phyloP scores from a whole-genome alignment of 192 early-diverging fungal species.

The Backusella westeae region DNA sequence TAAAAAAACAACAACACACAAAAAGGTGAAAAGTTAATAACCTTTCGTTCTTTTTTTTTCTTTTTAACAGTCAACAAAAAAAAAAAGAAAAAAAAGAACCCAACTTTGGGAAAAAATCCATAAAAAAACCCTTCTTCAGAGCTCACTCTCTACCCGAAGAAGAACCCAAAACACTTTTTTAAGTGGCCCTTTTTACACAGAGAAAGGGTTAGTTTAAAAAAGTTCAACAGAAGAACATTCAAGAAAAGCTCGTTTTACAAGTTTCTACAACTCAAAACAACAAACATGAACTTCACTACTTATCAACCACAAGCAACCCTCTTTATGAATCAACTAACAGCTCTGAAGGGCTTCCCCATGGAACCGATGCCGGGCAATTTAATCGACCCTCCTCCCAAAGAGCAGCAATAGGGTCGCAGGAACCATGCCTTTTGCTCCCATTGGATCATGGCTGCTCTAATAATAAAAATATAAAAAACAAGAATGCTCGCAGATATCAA shows the following conservation, averaged over 20 bases:
- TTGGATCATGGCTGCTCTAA: neutral
- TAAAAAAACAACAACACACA: neutral
- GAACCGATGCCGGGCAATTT: neutral
- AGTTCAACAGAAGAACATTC: neutral
- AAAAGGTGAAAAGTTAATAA: constrained; percentile 4
- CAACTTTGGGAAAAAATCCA: neutral
- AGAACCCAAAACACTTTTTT: neutral
- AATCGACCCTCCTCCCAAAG: neutral
- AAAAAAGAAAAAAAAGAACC: neutral
- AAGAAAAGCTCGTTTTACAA: neutral
- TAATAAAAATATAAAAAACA: neutral
- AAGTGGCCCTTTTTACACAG: constrained; percentile 7
- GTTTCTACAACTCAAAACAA: neutral
- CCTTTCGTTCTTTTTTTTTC: neutral
- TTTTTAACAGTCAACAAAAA: neutral
- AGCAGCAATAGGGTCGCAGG: neutral
- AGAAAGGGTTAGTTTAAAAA: constrained; percentile 2
- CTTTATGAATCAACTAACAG: neutral
- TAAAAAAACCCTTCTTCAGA: neutral
- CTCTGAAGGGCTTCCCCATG: neutral
- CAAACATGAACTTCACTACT: neutral
- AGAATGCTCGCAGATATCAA: neutral
- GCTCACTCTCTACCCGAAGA: neutral
- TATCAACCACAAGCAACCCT: neutral
- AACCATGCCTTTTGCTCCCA: neutral